phyloP scores from a whole-genome alignment of 306 rosid genomes.

The Acacia crassicarpa region DNA sequence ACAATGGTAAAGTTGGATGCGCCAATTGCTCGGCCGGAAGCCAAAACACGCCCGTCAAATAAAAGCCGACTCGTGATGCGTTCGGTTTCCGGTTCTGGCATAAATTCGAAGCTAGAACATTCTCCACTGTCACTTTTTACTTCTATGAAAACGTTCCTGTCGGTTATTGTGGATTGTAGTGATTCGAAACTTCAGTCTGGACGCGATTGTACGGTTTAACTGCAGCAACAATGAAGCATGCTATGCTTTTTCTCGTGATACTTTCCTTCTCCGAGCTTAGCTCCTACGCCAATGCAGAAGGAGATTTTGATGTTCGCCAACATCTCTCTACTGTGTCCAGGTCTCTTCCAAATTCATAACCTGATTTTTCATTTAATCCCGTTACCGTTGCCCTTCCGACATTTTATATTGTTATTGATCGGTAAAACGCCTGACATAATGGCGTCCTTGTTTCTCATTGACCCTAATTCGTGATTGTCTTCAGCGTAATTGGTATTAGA shows the following conservation, averaged over 20 bases:
- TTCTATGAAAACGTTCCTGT: background rate
- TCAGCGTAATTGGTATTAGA: background rate
- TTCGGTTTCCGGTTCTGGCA: too few relatives aligned
- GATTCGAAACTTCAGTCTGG: background rate
- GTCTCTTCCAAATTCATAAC: constrained; percentile 31
- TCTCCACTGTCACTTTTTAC: background rate
- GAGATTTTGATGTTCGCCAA: constrained; percentile 63
- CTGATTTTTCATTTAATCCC: background rate
- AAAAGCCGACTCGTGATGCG: background rate
- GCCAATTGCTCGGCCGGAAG: too few relatives aligned
- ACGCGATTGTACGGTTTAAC: background rate
- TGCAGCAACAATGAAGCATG: constrained; percentile 22
- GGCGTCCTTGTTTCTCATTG: background rate
- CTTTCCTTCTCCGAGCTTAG: constrained; percentile 20
- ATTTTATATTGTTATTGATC: background rate
- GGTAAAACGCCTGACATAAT: background rate
- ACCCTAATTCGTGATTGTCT: background rate
- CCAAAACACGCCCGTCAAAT: too few relatives aligned
- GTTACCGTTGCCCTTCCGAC: background rate
- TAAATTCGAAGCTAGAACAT: background rate
- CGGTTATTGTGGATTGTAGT: background rate
- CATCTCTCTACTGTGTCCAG: constrained; percentile 85
- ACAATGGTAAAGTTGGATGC: too few relatives aligned
- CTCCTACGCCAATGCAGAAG: constrained; percentile 39
- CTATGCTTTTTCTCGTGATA: constrained; percentile 27